Conservation (phyloP, 2,329 filamentous ascomycete genomes). For the Didymella exigua region DNA sequence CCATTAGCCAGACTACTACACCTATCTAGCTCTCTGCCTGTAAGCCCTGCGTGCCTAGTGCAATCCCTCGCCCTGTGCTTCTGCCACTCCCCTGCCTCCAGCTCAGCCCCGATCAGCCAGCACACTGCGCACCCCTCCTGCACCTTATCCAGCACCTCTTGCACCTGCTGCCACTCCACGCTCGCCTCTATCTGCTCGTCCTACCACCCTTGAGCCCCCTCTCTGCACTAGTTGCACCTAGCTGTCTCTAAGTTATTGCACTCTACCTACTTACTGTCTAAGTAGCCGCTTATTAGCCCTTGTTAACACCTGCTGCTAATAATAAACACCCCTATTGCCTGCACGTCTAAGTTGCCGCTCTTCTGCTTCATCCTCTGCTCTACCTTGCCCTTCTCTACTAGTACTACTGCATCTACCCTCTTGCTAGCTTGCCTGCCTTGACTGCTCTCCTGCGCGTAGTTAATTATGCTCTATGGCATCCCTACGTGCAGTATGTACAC, state of each 20-base stretch:
- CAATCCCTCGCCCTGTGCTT: no score
- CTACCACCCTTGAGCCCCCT: no score
- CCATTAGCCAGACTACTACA: no score
- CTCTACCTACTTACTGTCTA: neutral
- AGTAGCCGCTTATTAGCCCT: no score
- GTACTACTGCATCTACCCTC: constrained; percentile 5
- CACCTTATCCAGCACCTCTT: no score
- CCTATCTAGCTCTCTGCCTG: no score
- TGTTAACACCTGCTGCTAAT: neutral
- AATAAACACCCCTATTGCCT: neutral
- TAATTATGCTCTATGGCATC: constrained; percentile 19
- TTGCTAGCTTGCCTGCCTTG: constrained; percentile 4
- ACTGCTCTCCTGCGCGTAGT: constrained; percentile 16
- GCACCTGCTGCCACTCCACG: no score
- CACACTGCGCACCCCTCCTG: no score
- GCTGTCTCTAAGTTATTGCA: neutral
- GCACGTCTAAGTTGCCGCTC: neutral
- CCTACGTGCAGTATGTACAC: constrained; percentile 16
- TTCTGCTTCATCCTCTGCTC: constrained; percentile 1
- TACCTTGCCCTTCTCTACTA: constrained; percentile 1
- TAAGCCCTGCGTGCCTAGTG: no score
- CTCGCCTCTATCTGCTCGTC: no score
- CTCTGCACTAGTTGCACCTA: neutral
- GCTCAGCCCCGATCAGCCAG: no score
- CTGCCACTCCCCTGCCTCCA: no score